Evolutionary conservation across 345 rosid genomes (phyloP).

Genomic region (Eucalyptus brandiana): DNA sequence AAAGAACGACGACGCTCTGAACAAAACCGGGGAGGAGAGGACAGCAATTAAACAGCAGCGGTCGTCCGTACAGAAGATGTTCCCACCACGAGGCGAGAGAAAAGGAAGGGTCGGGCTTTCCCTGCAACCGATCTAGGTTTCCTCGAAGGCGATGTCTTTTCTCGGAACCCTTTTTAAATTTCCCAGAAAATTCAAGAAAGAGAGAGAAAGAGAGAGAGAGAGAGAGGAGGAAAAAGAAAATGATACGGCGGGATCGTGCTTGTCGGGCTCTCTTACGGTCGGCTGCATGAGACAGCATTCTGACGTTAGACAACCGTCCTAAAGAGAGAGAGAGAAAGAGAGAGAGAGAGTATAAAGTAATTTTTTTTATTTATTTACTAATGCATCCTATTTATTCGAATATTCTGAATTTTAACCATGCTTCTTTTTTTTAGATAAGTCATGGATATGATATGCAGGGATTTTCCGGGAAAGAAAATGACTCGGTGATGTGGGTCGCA

Average conservation of each 20-base stretch:
- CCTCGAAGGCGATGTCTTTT: background rate
- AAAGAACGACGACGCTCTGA: background rate
- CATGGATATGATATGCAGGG: background rate
- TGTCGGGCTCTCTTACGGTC: constrained; percentile 10
- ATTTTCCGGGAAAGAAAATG: background rate
- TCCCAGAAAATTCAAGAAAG: background rate
- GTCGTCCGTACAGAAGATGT: background rate
- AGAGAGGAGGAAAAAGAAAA: background rate
- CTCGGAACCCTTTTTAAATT: background rate
- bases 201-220: background rate
- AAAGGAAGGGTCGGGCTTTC: background rate
- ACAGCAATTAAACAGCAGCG: background rate
- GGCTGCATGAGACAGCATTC: background rate
- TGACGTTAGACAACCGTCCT: background rate
- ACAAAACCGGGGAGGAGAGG: background rate
- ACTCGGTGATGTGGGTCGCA: background rate
- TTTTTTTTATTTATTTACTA: background rate
- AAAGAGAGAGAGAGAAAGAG: background rate
- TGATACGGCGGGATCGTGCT: constrained; percentile 23
- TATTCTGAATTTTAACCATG: background rate
- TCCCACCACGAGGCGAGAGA: background rate
- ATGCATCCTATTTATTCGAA: background rate
- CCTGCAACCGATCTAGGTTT: background rate
- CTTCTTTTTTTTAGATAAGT: background rate
- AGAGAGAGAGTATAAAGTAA: background rate